A percentile compares a stretch with the other conserved stretches of the same genome.
Conservation (phyloP, 441 rosid genomes). For the Bruguiera hainesii region DNA sequence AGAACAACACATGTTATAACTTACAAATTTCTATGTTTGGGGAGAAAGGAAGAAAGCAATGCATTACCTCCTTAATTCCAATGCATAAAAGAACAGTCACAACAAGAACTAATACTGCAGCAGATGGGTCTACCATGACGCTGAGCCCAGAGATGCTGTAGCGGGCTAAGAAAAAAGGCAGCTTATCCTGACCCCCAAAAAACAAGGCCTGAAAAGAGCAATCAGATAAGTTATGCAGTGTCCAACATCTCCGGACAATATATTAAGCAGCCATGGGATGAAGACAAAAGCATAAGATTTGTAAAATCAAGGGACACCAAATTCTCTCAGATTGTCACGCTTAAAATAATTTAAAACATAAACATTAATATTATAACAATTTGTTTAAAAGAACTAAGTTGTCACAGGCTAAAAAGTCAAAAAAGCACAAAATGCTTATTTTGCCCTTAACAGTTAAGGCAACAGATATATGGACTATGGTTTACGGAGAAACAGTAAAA, state of each 20-base stretch:
- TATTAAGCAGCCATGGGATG: neutral
- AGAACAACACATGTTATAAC: neutral
- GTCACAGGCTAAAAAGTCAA: too few relatives aligned
- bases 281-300: neutral
- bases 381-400: too few relatives aligned
- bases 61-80: conserved; percentile 89
- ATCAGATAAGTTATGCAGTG: neutral
- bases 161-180: conserved; percentile 71
- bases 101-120: conserved; percentile 65
- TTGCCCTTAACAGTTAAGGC: too few relatives aligned
- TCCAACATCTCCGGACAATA: neutral
- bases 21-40: neutral
- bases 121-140: conserved; percentile 86
- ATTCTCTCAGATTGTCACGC: too few relatives aligned
- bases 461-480: too few relatives aligned
- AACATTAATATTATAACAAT: too few relatives aligned
- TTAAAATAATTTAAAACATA: too few relatives aligned
- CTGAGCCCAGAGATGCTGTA: conserved; percentile 74
- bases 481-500: too few relatives aligned
- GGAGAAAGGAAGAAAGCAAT: conserved; percentile 3
- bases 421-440: too few relatives aligned
- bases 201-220: conserved; percentile 58
- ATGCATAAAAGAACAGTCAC: conserved; percentile 80
- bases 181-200: conserved; percentile 78
- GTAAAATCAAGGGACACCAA: neutral